These are phyloP conservation scores for Fusarium oligoseptatum DNA, from an alignment of 2,329 filamentous ascomycete species.

Conservation along the genomic window DNA sequence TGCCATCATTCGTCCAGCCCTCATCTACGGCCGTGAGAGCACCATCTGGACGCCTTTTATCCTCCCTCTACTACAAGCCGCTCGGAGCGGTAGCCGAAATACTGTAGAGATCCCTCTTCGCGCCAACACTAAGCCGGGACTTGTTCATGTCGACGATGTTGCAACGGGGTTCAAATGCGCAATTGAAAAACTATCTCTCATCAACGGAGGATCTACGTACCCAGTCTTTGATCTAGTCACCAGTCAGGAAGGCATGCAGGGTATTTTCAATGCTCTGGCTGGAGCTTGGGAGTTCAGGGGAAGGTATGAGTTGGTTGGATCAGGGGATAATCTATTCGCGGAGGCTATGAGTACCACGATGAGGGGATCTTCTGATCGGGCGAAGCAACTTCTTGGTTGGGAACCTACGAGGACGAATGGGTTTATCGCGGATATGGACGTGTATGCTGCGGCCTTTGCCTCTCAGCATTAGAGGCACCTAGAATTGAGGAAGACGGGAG, in stretches of 20 bases:
- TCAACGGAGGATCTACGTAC: background rate
- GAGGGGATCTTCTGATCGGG: background rate
- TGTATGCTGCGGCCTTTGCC: background rate
- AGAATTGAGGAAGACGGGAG: background rate
- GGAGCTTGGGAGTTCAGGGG: background rate
- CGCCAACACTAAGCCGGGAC: background rate
- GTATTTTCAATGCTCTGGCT: background rate
- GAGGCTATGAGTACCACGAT: constrained; percentile 1
- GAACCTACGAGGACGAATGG: background rate
- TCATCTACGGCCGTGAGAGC: background rate
- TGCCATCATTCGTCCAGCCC: background rate
- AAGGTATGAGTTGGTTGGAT: background rate
- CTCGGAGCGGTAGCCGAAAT: background rate
- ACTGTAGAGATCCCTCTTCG: background rate
- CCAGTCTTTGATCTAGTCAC: background rate
- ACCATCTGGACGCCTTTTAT: background rate
- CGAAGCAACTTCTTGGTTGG: background rate
- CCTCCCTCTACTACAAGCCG: background rate
- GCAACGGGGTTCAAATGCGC: background rate
- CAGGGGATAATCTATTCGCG: background rate
- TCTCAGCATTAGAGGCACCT: background rate
- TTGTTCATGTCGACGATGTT: constrained; percentile 7
- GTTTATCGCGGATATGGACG: background rate
- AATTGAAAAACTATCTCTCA: background rate
- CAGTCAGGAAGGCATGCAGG: background rate